These are phyloP conservation scores for Chlorella vulgaris DNA, from an alignment of 139 green algal genomes.

Conservation along the genomic window DNA sequence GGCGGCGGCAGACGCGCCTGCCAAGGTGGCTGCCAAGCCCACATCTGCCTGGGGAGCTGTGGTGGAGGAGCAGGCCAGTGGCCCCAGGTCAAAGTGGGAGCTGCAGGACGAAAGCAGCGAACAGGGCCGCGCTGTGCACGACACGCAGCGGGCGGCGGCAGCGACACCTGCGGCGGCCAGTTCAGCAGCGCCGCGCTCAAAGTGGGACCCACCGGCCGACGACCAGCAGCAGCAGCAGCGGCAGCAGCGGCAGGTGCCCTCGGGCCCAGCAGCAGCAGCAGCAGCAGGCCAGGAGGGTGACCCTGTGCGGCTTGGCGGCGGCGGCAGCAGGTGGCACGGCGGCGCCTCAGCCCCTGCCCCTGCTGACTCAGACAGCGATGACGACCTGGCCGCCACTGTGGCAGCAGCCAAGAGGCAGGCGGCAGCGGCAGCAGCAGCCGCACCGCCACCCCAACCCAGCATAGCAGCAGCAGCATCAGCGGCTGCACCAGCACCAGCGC, in stretches of 20 bases:
- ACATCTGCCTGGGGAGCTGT: slow-evolving; percentile 19
- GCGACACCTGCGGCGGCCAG: neutral
- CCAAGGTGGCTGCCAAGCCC: slow-evolving; percentile 19
- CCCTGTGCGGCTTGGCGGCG: neutral
- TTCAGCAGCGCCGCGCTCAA: neutral
- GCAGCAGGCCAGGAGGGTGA: neutral
- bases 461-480: neutral
- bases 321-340: neutral
- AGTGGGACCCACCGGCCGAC: neutral
- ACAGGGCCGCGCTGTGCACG: no score
- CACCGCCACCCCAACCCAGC: neutral
- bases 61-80: neutral
- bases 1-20: neutral
- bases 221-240: neutral
- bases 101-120: neutral
- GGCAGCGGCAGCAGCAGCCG: neutral
- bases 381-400: neutral
- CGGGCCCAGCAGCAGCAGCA: neutral
- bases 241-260: no score
- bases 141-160: neutral
- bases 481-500: neutral
- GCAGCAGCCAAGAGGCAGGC: slow-evolving; percentile 23
- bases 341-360: neutral
- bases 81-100: slow-evolving; percentile 25
- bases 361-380: neutral